Conservation (phyloP, 768 basidiomycete species). For the Boletales sp. region DNA sequence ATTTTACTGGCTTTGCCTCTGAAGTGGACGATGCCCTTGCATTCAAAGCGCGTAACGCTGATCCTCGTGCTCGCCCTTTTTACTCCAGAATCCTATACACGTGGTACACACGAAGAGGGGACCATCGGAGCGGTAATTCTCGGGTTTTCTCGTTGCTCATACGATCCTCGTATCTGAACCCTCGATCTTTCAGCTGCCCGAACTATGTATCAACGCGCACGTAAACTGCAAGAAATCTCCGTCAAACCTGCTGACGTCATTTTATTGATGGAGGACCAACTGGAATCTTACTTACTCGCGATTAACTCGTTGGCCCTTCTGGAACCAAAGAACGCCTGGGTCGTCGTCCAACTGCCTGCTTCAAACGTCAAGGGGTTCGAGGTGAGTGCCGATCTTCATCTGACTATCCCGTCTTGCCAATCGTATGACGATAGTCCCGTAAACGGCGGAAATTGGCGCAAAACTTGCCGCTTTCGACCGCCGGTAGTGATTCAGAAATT, state of each 20-base stretch:
- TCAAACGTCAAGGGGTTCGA: constrained; percentile 45
- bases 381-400: constrained; percentile 30
- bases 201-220: constrained; percentile 90
- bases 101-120: constrained; percentile 84
- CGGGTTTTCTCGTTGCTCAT: constrained; percentile 8
- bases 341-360: constrained; percentile 58
- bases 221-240: constrained; percentile 58
- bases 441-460: constrained; percentile 72
- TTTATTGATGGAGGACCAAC: constrained; percentile 58
- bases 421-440: constrained; percentile 42
- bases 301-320: constrained; percentile 86
- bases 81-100: constrained; percentile 93
- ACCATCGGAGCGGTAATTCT: constrained; percentile 84
- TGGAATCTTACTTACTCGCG: constrained; percentile 80
- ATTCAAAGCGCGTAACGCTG: constrained; percentile 92
- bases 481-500: constrained; percentile 64
- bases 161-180: constrained; percentile 19
- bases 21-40: constrained; percentile 86
- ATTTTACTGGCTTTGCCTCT: constrained; percentile 78
- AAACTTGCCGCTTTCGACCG: constrained; percentile 75
- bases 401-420: constrained; percentile 15
- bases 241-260: constrained; percentile 35
- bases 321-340: constrained; percentile 79
- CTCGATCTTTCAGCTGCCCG: constrained; percentile 61
- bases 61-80: constrained; percentile 79